Evolutionary conservation across 2,329 filamentous ascomycete species (phyloP).

Genomic region (Triangularia verruculosa): DNA sequence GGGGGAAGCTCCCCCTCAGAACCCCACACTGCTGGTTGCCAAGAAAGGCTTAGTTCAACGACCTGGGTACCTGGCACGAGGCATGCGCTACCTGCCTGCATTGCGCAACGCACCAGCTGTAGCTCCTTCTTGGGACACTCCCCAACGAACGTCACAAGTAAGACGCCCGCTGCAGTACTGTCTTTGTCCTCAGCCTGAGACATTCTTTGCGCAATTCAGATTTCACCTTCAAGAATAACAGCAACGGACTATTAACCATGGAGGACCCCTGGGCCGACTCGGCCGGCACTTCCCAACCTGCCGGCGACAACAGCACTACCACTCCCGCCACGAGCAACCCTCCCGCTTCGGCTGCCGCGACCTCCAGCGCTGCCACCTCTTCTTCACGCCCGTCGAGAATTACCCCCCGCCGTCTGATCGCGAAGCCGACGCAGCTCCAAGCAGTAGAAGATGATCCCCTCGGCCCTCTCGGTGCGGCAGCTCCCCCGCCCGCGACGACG

Average conservation of each 20-base stretch:
- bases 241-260: constrained; percentile 16
- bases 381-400: constrained; percentile 43
- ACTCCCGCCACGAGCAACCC: constrained; percentile 1
- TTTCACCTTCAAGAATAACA: constrained; percentile 7
- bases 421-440: constrained; percentile 74
- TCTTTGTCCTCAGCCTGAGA: not conserved
- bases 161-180: not conserved
- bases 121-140: not conserved
- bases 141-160: not conserved
- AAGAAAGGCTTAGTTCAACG: constrained; percentile 22
- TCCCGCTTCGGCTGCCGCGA: constrained; percentile 1
- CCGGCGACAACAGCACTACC: constrained; percentile 28
- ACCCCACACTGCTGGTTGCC: constrained; percentile 23
- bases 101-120: constrained; percentile 8
- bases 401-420: constrained; percentile 62
- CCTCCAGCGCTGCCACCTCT: constrained; percentile 25
- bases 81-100: not conserved
- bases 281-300: constrained; percentile 27
- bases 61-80: not conserved
- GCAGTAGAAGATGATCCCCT: constrained; percentile 73
- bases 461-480: constrained; percentile 67
- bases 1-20: not conserved
- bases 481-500: constrained; percentile 19
- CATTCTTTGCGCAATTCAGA: not conserved
- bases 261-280: constrained; percentile 55